Evolutionary conservation across 345 rosid species (phyloP), one percentile per base, ranked within the genome.

Genomic region (Eucalyptus erythrocorys): DNA sequence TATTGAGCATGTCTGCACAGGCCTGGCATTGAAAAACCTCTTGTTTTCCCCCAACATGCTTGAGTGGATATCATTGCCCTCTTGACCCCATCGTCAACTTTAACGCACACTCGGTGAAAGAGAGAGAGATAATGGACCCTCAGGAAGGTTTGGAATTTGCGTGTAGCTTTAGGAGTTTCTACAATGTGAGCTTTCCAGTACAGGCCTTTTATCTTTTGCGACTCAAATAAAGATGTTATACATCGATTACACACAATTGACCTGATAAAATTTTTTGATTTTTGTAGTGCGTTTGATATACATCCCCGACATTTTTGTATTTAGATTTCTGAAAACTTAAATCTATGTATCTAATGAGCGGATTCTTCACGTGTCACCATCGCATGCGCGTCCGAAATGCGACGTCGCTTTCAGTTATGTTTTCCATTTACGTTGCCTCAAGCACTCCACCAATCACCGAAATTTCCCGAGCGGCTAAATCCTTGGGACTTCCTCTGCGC

Each of bases 1-100:
- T 76, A 82, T 30, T 66, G 48, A 64, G 32, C 88, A 89, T 86
- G 91, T 88, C 90, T 57, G 37, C 40, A 64, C 42, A 45, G 51
- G 85, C 57, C 85, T 87, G n/a, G 19, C 17, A n/a, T 91, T 87
- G 90, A 64, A 87, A 80, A 43, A 43, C 15, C 30, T 21, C 21
- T 85, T 88, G 85, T 80, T 89, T 57, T 89, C 88, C 87, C 87
- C 90, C 87, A 86, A 61, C 92, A 89, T 90, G 88, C 91, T 93
- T 87, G 50, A 93, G 93, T 92, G 93, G 88, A 89, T 87, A 93
- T 92, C 92, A 93, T 93, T 61, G 87, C 79, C 85, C 86, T 80
- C 87, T 87, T 93, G 91, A 92, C 87, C 92, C 92, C 91, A 50
- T 66, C 92, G 90, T 90, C 90, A 89, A 90, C 91, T 88, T 24